A percentile compares a stretch with the other conserved stretches of the same genome.
Conservation (phyloP, 768 basidiomycete species). For the Hericium erinaceus region DNA sequence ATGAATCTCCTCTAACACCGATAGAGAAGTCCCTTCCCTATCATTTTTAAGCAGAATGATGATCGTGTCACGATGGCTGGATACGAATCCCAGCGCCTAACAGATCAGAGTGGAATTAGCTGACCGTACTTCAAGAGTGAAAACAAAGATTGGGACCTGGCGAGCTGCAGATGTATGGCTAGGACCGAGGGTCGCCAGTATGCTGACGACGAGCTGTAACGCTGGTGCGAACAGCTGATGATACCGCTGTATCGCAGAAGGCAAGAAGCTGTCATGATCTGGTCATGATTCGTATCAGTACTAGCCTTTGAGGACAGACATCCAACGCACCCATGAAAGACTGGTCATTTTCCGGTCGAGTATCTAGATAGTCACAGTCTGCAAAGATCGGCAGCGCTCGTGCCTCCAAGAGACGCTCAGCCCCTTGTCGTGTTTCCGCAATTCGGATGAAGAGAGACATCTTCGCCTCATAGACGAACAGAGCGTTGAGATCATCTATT, state of each 20-base stretch:
- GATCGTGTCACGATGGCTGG: constrained; percentile 76
- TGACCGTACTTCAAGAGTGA: not conserved
- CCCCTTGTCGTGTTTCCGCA: constrained; percentile 74
- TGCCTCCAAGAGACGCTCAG: constrained; percentile 74
- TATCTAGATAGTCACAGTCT: constrained; percentile 81
- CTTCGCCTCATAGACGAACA: constrained; percentile 94
- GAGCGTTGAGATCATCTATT: constrained; percentile 77
- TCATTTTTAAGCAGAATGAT: constrained; percentile 76
- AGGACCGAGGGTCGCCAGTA: constrained; percentile 68
- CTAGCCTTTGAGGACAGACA: not conserved
- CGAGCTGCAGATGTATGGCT: constrained; percentile 58
- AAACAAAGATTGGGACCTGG: constrained; percentile 38
- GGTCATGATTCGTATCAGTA: not conserved
- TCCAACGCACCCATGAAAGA: constrained; percentile 61
- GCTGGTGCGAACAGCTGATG: constrained; percentile 87
- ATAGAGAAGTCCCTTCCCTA: constrained; percentile 46
- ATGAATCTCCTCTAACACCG: constrained; percentile 70
- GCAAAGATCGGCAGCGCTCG: constrained; percentile 67
- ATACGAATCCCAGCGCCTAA: constrained; percentile 74
- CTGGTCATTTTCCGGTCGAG: constrained; percentile 75
- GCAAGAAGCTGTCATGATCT: constrained; percentile 85
- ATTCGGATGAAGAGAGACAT: constrained; percentile 83
- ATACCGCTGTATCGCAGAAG: constrained; percentile 80
- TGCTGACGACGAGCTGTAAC: constrained; percentile 69
- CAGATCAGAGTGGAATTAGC: not conserved